These are phyloP conservation scores for Trichoderma harzianum DNA, from an alignment of 2,329 filamentous ascomycete species.

Conservation along the genomic window DNA sequence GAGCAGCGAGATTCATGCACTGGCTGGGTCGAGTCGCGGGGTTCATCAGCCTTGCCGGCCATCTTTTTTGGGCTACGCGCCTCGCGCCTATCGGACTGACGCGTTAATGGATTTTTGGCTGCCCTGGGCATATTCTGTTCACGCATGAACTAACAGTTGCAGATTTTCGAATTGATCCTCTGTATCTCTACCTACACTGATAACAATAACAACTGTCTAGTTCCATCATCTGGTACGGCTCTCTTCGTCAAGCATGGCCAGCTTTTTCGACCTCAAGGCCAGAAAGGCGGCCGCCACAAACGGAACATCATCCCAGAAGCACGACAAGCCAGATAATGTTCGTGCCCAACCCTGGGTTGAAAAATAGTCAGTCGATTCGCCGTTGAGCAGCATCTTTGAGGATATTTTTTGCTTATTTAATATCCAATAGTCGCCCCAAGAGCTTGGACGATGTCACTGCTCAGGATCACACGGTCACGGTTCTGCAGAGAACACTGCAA, in stretches of 20 bases:
- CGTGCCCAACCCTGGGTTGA: conserved; percentile 90
- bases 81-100: conserved; percentile 14
- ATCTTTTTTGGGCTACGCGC: conserved; percentile 9
- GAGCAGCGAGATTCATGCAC: background rate
- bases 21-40: conserved; percentile 1
- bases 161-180: too few relatives aligned
- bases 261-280: conserved; percentile 94
- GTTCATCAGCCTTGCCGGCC: conserved; percentile 17
- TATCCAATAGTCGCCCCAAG: conserved; percentile 73
- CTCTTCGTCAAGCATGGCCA: conserved; percentile 61
- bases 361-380: conserved; percentile 72
- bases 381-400: background rate
- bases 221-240: background rate
- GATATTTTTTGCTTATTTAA: conserved; percentile 27
- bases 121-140: background rate
- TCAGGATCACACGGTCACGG: conserved; percentile 93
- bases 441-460: conserved; percentile 91
- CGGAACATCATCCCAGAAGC: conserved; percentile 61
- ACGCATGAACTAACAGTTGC: background rate
- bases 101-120: conserved; percentile 18
- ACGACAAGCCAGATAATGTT: conserved; percentile 58
- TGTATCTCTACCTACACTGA: background rate
- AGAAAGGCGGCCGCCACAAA: conserved; percentile 73
- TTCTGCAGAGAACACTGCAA: conserved; percentile 88
- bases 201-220: background rate